These are phyloP conservation scores for Sporothrix brunneoviolacea DNA, from an alignment of 2,329 filamentous ascomycete genomes.

Conservation along the genomic window DNA sequence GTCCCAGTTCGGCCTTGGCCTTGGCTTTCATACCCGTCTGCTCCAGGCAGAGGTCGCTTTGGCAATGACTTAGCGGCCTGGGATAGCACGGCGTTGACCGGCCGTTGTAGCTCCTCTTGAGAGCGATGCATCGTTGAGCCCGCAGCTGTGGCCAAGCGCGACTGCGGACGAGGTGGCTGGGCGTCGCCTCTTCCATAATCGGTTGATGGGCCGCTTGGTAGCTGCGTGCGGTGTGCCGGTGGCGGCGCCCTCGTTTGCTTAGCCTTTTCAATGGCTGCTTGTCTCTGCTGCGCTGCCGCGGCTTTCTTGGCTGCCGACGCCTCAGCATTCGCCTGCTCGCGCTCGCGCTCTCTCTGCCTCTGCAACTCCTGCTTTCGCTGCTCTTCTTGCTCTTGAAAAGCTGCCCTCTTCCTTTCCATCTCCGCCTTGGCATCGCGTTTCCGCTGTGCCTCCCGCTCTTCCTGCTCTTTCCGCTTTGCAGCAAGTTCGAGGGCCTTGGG, in stretches of 20 bases:
- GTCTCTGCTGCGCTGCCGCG: constrained; percentile 43
- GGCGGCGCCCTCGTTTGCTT: constrained; percentile 59
- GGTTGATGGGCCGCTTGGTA: constrained; percentile 38
- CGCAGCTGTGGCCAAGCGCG: constrained; percentile 50
- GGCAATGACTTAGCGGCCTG: constrained; percentile 63
- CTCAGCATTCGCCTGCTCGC: constrained; percentile 43
- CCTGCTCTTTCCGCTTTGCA: constrained; percentile 76
- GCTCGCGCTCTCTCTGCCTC: constrained; percentile 54
- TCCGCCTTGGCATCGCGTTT: constrained; percentile 79
- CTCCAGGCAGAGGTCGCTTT: constrained; percentile 61
- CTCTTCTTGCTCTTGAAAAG: constrained; percentile 55
- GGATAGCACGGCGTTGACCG: constrained; percentile 52
- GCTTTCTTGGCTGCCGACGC: constrained; percentile 54
- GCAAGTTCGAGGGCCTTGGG: constrained; percentile 68
- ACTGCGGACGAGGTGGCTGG: constrained; percentile 39
- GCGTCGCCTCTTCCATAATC: constrained; percentile 34
- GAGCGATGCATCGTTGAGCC: constrained; percentile 44
- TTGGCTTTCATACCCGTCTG: constrained; percentile 8
- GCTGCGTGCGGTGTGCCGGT: constrained; percentile 48
- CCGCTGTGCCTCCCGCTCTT: constrained; percentile 71
- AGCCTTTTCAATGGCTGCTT: constrained; percentile 56
- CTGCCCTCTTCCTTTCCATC: constrained; percentile 67
- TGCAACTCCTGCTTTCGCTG: constrained; percentile 55
- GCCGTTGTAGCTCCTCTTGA: constrained; percentile 54
- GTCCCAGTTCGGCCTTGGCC: constrained; percentile 9